These are phyloP conservation scores for Chondrus crispus DNA, from an alignment of 23 red algal genomes.

Conservation along the genomic window DNA sequence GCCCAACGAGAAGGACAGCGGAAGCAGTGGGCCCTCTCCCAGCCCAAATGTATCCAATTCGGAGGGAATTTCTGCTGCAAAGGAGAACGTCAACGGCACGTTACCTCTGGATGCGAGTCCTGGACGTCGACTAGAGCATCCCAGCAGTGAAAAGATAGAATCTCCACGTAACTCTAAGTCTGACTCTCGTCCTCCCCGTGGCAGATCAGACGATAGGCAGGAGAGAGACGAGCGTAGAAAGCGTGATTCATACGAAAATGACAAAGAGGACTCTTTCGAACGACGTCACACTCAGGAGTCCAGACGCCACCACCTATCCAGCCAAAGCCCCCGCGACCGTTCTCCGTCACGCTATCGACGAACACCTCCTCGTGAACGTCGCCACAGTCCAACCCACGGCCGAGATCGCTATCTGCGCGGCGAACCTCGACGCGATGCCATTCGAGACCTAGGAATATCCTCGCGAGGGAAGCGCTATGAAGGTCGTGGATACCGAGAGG, in stretches of 20 bases:
- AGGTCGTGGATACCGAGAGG: not conserved
- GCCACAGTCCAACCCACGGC: not conserved
- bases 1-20: not conserved
- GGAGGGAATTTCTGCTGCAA: not conserved
- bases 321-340: not conserved
- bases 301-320: not conserved
- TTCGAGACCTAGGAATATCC: not conserved
- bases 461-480: not conserved
- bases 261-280: not conserved
- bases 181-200: not conserved
- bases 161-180: not conserved
- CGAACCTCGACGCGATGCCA: not conserved
- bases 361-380: not conserved
- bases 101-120: not conserved
- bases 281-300: not conserved
- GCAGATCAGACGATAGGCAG: not conserved
- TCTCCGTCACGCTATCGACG: not conserved
- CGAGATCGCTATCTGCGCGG: not conserved
- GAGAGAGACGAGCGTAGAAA: not conserved
- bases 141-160: not conserved
- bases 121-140: not conserved
- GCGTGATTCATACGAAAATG: not conserved
- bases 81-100: not conserved
- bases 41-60: slow-evolving; percentile 3
- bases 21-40: not conserved